Conservation (phyloP, 1,284 basidiomycete species). For the Heterobasidion occidentale region DNA sequence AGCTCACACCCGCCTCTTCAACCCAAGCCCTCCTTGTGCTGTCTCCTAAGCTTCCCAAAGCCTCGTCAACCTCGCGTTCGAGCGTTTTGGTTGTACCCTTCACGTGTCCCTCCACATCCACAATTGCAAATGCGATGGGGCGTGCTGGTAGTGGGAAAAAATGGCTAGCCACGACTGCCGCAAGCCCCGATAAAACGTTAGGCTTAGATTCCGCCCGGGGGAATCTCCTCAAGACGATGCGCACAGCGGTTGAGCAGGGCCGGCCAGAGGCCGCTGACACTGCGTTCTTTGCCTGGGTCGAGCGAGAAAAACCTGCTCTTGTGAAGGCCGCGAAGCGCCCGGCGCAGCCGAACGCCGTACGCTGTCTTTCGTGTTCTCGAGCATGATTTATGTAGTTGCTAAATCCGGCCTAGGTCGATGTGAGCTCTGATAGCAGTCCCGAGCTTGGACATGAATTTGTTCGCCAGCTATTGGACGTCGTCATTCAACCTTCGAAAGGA, state of each 20-base stretch:
- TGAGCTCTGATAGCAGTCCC: conserved; percentile 4
- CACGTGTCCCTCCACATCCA: conserved; percentile 41
- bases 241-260: conserved; percentile 20
- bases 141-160: conserved; percentile 34
- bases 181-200: neutral
- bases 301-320: conserved; percentile 13
- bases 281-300: conserved; percentile 44
- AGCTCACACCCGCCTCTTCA: conserved; percentile 23
- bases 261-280: conserved; percentile 31
- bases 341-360: neutral
- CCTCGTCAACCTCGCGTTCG: conserved; percentile 28
- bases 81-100: conserved; percentile 52
- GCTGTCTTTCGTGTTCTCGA: neutral
- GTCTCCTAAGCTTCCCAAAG: conserved; percentile 27
- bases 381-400: neutral
- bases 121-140: conserved; percentile 55
- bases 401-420: neutral
- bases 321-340: conserved; percentile 9
- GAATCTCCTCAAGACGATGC: conserved; percentile 32
- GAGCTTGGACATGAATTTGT: conserved; percentile 44
- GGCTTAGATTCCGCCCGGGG: conserved; percentile 22
- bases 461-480: conserved; percentile 40
- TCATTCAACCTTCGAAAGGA: conserved; percentile 33
- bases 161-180: conserved; percentile 33
- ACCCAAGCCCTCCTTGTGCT: conserved; percentile 52